Base-by-base conservation (phyloP, 495 filamentous ascomycete species). In the Hypoxylon fragiforme region DNA sequence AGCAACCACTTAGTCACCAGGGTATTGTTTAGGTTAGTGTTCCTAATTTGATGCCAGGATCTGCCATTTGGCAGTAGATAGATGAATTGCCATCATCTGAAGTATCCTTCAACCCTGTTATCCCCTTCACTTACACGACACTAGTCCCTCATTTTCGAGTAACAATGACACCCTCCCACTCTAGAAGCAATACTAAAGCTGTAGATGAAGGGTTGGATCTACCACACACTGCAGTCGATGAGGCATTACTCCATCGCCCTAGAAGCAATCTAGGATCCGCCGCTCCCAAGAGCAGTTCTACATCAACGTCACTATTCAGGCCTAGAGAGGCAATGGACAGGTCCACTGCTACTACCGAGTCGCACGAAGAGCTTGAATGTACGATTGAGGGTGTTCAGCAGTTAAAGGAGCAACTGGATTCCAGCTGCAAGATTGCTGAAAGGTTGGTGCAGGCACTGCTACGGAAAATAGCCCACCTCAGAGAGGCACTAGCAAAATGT, bases 21-120 rank as follows among this genome's bases (percentile, higher is more conserved):
- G 30, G 31, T 16, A 18, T 15, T 5, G 20, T 49, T 60, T 50
- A 39, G 41, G 44, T 60, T 52, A 31, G 12, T 5, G 49, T 54
- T 14, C 50, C 39, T 50, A 32, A 32, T 40, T 28, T 45, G 16
- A 16, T 8, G 18, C 16, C 44, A 14, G 7, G 16, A 13, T 3
- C 8, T 32, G 14, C 15, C 39, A n/a, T n/a, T 12, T 14, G 9
- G 22, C 7, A 32, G 24, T 21, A 43, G 13, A 12, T 11, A 8
- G 35, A 21, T 14, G 35, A 16, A 31, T 46, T 26, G 37, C 13
- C 14, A 48, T 20, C 7, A 35, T 13, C n/a, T n/a, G 31, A 7
- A 34, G n/a, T 13, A 3, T 34, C n/a, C 34, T 13, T 14, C 14
- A 18, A 37, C 34, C 14, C 9, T 18, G 34, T 12, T 35, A 13